Evolutionary conservation across 2,329 filamentous ascomycete species (phyloP), one percentile per base, ranked within the genome.

Genomic region (Beauveria rudraprayagi): DNA sequence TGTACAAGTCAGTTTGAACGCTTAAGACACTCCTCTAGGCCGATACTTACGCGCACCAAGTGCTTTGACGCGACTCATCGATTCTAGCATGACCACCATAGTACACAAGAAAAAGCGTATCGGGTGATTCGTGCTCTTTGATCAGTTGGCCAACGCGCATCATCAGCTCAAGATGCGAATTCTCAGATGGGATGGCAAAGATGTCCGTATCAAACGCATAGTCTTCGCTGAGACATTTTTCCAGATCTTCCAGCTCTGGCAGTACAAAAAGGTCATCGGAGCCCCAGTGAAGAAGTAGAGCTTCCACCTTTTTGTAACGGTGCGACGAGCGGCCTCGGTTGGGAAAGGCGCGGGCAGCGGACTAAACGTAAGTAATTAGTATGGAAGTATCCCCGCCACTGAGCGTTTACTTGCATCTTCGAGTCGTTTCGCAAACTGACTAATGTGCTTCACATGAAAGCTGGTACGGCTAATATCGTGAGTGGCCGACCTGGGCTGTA

Each of bases 31-130:
- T 16, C 24, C 11, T 1, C 11, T 4, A 26, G 2, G 14, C 26
- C 17, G 8, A 10, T 52, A 79, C 78, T 73, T 73, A 81, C 75
- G 82, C 82, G 67, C 81, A 84, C 82, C 82, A 84, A 8, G 81
- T 83, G 68, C 82, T 84, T 66, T 84, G 82, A 55, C 82, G 75
- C 24, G 81, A 82, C 63, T 83, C 80, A 62, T 85, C 82, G 62
- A 85, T 85, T 63, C 78, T 78, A 3, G 82, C 82, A 68, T 85
- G 83, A 0, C 83, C 83, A 11, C 81, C 83, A 60, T 85, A 85
- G 67, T 85, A 85, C 17, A 85, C 71, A 9, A 85, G 68, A 64
- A 85, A 83, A 1, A 85, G 71, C 0, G 82, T 84, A 52, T 84
- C 80, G 48, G 76, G 75, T 3, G 78, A 78, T 64, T 84, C 83